Evolutionary conservation across 495 filamentous ascomycete genomes (phyloP), one percentile per base, ranked within the genome.

Genomic region (Penicillium lividum): DNA sequence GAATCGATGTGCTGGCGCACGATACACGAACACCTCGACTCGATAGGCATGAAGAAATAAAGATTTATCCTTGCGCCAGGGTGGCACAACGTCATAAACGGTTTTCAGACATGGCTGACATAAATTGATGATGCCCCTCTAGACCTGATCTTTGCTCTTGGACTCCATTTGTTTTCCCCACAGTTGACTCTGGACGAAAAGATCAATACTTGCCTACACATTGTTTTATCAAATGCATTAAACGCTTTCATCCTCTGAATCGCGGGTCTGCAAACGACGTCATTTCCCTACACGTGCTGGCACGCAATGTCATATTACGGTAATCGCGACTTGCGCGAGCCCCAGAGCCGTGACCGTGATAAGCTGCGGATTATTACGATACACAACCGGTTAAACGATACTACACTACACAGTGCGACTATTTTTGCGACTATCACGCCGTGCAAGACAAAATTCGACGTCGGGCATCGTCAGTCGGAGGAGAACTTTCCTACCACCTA

Each of bases 311-410:
- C 46, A 7, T 48, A 48, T 13, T 33, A 34, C n/a, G 29, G 36
- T 46, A 22, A 36, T 9, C 40, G 42, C 29, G 15, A 29, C 28
- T 36, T 36, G 25, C 8, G 53, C 42, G 42, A 46, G 13, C 7
- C 11, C 42, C 8, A 36, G 34, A 29, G 28, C n/a, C 42, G n/a
- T n/a, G 30, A 54, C 15, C 42, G 42, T 36, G 53, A 27, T 46
- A 54, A 46, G 53, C 40, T 46, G 42, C 53, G 27, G 53, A 33
- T 47, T 54, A 54, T 46, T 54, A 54, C 27, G 53, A 54, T 54
- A 29, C 34, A 28, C 15, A 54, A 28, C 53, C 53, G 6, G 29
- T 22, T 25, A 22, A 18, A 36, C 42, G 53, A 22, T 6, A 22
- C 16, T 46, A 46, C 29, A n/a, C n/a, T 10, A n/a, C 15, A 46